These are phyloP conservation scores for Yarrowia deformans DNA, from an alignment of 805 yeast genomes.

Conservation along the genomic window DNA sequence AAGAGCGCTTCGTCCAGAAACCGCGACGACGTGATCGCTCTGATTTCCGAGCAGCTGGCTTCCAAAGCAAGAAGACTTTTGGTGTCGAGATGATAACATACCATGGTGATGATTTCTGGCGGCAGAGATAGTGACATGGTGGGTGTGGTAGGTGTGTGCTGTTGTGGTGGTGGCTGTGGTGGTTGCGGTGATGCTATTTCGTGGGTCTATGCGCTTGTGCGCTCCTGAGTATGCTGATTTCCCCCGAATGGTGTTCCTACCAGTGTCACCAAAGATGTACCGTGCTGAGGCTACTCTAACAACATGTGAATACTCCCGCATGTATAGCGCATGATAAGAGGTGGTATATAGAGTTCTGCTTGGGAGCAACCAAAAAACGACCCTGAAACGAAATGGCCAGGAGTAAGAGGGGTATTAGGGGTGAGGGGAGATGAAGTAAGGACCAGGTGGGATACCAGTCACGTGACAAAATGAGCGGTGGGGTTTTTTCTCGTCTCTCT, in stretches of 20 bases:
- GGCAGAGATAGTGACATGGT: conserved; percentile 4
- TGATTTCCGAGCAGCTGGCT: conserved; percentile 6
- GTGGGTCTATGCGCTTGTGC: not conserved
- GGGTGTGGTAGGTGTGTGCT: not conserved
- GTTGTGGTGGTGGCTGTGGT: not conserved
- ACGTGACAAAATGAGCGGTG: not conserved
- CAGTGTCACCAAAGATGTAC: conserved; percentile 1
- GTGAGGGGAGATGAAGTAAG: not conserved
- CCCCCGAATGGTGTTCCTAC: conserved; percentile 18
- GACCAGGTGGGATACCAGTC: not conserved
- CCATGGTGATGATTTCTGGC: conserved; percentile 32
- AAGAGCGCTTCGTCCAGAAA: conserved; percentile 19
- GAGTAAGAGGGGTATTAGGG: not conserved
- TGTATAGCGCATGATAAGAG: conserved; percentile 38
- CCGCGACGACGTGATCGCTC: conserved; percentile 15
- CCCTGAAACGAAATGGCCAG: not conserved
- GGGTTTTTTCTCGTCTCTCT: too few relatives aligned
- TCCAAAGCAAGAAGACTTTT: conserved; percentile 25
- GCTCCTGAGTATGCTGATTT: not conserved
- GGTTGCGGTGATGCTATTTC: not conserved
- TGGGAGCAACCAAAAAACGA: conserved; percentile 23
- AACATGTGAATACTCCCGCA: conserved; percentile 27
- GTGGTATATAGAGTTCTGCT: conserved; percentile 19
- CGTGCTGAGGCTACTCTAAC: conserved; percentile 3
- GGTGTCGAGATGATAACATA: conserved; percentile 16